These are phyloP conservation scores for Vitis hybrid DNA, from an alignment of 177 flowering plant species.

Conservation along the genomic window DNA sequence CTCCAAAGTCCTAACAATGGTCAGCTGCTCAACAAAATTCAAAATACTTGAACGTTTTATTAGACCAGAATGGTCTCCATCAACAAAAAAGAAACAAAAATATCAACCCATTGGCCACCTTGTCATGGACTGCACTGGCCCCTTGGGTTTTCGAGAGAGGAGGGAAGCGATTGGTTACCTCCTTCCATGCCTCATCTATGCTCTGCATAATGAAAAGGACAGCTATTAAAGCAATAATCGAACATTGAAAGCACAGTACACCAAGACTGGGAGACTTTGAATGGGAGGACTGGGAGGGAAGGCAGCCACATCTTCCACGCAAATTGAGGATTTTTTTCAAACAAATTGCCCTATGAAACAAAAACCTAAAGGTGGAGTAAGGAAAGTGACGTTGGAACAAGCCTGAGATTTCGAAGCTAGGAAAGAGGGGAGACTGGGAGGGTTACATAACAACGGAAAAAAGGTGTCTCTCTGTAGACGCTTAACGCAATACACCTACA, in stretches of 20 bases:
- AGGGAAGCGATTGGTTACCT: not conserved
- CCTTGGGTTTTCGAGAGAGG: not conserved
- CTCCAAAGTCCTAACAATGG: not conserved
- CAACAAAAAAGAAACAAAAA: conserved; percentile 3
- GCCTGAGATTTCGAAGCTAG: too few relatives aligned
- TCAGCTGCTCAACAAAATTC: not conserved
- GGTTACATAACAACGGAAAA: too few relatives aligned
- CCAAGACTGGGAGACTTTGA: not conserved
- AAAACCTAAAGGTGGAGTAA: too few relatives aligned
- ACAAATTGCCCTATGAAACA: too few relatives aligned
- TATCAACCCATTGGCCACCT: conserved; percentile 5
- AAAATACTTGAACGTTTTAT: not conserved
- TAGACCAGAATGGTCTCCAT: conserved; percentile 14
- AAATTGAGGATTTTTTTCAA: too few relatives aligned
- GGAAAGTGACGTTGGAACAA: too few relatives aligned
- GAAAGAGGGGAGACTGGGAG: too few relatives aligned
- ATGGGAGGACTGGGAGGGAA: not conserved
- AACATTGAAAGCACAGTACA: not conserved
- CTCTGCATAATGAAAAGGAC: conserved; percentile 14
- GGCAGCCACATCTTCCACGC: not conserved
- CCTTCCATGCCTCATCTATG: not conserved
- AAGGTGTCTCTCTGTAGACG: not conserved
- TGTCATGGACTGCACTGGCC: not conserved
- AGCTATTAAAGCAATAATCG: conserved; percentile 10
- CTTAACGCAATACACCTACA: too few relatives aligned